A percentile compares a stretch with the other conserved stretches of the same genome.
Conservation (phyloP, 257 asterid genomes). For the Perilla frutescens region DNA sequence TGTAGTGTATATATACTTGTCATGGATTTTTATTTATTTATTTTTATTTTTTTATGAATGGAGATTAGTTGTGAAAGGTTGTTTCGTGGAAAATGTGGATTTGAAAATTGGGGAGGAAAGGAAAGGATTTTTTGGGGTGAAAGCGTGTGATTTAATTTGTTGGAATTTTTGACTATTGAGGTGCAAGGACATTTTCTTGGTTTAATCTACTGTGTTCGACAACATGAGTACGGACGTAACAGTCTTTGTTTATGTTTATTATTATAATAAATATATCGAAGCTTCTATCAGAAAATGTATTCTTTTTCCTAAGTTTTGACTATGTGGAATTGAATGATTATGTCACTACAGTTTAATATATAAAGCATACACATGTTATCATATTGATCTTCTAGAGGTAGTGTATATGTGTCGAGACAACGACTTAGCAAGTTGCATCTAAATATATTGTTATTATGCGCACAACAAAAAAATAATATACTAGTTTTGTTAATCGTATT, state of each 20-base stretch:
- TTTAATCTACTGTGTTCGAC: neutral
- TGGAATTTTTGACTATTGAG: neutral
- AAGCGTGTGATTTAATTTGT: conserved; percentile 28
- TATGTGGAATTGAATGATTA: neutral
- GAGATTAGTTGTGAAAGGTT: neutral
- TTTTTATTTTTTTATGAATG: neutral
- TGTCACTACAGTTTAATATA: neutral
- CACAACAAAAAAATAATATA: too few species aligned
- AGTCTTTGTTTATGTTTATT: neutral
- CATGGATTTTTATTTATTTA: too few species aligned
- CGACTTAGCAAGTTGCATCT: too few species aligned
- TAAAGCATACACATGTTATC: neutral
- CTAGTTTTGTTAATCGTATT: too few species aligned
- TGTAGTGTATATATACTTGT: neutral
- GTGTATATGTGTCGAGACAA: too few species aligned
- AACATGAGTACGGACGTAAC: conserved; percentile 2
- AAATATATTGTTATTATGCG: too few species aligned
- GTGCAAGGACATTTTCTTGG: neutral
- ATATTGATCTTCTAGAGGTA: neutral
- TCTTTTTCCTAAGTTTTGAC: neutral
- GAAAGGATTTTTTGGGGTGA: too few species aligned
- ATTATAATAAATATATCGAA: neutral
- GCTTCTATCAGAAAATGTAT: neutral
- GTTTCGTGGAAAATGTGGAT: conserved; percentile 27
- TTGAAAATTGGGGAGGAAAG: conserved; percentile 15